Base-by-base conservation (phyloP, 2,329 filamentous ascomycete species). In the Aspergillus proliferans region DNA sequence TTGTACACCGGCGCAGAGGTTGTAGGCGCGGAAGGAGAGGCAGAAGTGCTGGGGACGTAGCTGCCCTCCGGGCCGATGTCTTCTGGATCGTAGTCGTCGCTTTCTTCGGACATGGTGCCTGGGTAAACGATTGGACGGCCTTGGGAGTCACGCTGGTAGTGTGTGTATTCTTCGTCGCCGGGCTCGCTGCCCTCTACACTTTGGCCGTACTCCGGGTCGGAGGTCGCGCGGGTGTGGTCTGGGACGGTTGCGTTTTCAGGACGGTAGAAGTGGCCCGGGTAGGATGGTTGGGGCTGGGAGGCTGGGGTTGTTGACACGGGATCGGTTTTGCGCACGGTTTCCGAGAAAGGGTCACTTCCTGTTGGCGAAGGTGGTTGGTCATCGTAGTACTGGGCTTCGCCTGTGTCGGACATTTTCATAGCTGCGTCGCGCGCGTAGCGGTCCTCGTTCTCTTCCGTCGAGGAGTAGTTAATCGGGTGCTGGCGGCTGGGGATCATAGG, bases 401-500 rank as follows among this genome's bases (percentile, higher is more conserved):
- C 44, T 51, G 59, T 48, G 34, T 56, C 64, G 14, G 61, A 62
- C 61, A 64, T 62, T 24, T 58, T 52, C 8, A 62, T 52, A 3
- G 60, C 58, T 12, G 66, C 65, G 5, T 65, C 71, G 24, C 68
- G 64, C 43, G 62, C 54, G 50, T 72, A 73, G 4, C 73, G 66
- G 12, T 70, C 72, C 7, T 39, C 72, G 18, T 18, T 21, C 52
- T 78, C 76, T 40, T 71, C 63, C 2, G 75, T 73, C 15, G 71
- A 68, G 12, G 76, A 73, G 18, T 69, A 66, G 42, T 72, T 74
- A 9, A 71, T 69, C 54, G 74, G 77, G 19, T 69, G 73, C 48
- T 77, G 75, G 40, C 77, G 79, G 60, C 78, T 81, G 2, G 79
- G 76, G 42, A 85, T 85, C 88, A 94, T 95, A 6, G 93, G 93